phyloP scores from a whole-genome alignment of 1,139 yeast species.

The Pichiaceae sp. region DNA sequence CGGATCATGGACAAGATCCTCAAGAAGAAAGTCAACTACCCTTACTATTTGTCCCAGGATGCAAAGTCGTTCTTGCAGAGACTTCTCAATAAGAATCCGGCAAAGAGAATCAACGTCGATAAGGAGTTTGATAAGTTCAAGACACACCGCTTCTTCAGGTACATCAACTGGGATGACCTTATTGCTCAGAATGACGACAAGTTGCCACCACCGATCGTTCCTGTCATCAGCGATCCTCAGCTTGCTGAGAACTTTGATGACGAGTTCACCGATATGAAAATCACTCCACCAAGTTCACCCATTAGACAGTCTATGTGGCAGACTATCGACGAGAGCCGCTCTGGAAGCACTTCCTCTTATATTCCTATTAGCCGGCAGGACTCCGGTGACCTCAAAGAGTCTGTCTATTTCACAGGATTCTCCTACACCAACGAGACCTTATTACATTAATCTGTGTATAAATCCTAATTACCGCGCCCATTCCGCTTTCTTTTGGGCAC shows the following conservation, averaged over 20 bases:
- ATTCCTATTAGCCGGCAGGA: slow-evolving; percentile 22
- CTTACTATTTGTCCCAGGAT: slow-evolving; percentile 76
- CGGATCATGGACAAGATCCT: slow-evolving; percentile 77
- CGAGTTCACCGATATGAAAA: slow-evolving; percentile 74
- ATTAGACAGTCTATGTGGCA: slow-evolving; percentile 18
- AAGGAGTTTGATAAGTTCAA: slow-evolving; percentile 46
- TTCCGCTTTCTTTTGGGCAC: slow-evolving; percentile 7
- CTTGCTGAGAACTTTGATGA: slow-evolving; percentile 88
- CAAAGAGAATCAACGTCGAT: slow-evolving; percentile 67
- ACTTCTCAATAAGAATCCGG: slow-evolving; percentile 67
- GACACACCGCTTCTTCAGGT: slow-evolving; percentile 73
- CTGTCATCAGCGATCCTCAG: slow-evolving; percentile 82
- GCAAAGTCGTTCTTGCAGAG: slow-evolving; percentile 77
- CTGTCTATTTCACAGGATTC: slow-evolving; percentile 25
- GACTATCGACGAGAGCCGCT: slow-evolving; percentile 20
- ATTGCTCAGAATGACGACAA: slow-evolving; percentile 35
- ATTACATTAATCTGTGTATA: not conserved
- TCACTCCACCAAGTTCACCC: slow-evolving; percentile 26
- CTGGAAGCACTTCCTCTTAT: slow-evolving; percentile 22
- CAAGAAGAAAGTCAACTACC: slow-evolving; percentile 67
- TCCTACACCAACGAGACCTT: slow-evolving; percentile 21
- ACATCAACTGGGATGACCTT: slow-evolving; percentile 65
- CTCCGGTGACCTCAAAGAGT: slow-evolving; percentile 17
- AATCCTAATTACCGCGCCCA: not conserved
- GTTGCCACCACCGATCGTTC: slow-evolving; percentile 75